A percentile compares a stretch with the other conserved stretches of the same genome.
Evolutionary conservation across 73 alveolate genomes (phyloP).

Genomic region (Paramecium biaurelia): DNA sequence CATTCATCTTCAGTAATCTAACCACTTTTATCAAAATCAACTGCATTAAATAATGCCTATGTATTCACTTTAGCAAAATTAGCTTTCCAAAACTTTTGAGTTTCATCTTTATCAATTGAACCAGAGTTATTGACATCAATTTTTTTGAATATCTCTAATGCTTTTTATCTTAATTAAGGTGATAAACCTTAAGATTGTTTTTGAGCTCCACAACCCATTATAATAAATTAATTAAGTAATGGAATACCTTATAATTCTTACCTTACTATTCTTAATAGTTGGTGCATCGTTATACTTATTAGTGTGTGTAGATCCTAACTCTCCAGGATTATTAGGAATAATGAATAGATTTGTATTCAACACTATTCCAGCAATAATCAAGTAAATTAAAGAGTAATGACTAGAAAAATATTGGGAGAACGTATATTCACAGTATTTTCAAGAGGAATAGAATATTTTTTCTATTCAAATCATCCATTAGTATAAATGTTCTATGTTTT

Average conservation of each 20-base stretch:
- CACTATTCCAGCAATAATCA: conserved; percentile 1
- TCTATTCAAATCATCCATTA: conserved; percentile 57
- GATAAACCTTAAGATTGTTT: conserved; percentile 8
- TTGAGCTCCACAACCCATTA: conserved; percentile 25
- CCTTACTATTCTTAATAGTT: not conserved
- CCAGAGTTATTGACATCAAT: conserved; percentile 53
- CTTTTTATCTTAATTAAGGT: conserved; percentile 33
- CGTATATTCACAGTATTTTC: not conserved
- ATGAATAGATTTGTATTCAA: conserved; percentile 57
- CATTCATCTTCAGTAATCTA: conserved; percentile 57
- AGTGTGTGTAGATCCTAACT: conserved; percentile 62
- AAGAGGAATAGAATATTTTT: conserved; percentile 17
- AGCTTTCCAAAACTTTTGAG: conserved; percentile 51
- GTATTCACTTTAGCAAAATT: conserved; percentile 60
- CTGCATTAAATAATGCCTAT: conserved; percentile 50
- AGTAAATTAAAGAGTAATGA: not conserved
- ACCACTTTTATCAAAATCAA: conserved; percentile 62
- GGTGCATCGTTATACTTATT: conserved; percentile 54
- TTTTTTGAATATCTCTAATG: not conserved
- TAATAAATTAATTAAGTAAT: not conserved
- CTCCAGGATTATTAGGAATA: conserved; percentile 50
- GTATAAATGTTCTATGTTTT: conserved; percentile 52
- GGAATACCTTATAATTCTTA: not conserved
- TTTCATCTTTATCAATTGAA: conserved; percentile 48
- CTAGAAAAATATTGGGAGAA: not conserved